These are phyloP conservation scores for Ganoderma meredithae DNA, from an alignment of 1,284 basidiomycete species.

Conservation along the genomic window DNA sequence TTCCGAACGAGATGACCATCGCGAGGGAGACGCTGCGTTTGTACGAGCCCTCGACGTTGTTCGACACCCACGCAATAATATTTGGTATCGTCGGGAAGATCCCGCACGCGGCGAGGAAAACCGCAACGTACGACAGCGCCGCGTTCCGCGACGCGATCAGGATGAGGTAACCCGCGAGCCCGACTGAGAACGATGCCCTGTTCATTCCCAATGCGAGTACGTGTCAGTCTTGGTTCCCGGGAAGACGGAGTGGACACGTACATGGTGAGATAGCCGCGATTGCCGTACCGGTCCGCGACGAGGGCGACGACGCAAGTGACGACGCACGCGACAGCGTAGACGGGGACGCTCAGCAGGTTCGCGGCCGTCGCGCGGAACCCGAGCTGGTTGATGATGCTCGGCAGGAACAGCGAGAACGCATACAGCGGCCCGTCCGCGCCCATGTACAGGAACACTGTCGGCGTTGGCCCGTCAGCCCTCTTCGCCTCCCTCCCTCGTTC, in stretches of 20 bases:
- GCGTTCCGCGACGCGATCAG: constrained; percentile 67
- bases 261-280: constrained; percentile 70
- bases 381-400: constrained; percentile 74
- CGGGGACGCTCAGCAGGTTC: constrained; percentile 77
- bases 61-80: constrained; percentile 75
- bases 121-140: constrained; percentile 72
- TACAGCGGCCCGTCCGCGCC: constrained; percentile 72
- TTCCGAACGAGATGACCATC: constrained; percentile 52
- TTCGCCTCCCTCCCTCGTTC: neutral
- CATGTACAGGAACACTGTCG: constrained; percentile 60
- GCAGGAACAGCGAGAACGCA: constrained; percentile 77
- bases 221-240: neutral
- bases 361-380: constrained; percentile 72
- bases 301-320: constrained; percentile 71
- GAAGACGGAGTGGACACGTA: constrained; percentile 42
- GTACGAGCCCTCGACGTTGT: constrained; percentile 70
- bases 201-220: constrained; percentile 41
- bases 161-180: constrained; percentile 70
- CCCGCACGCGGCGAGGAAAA: constrained; percentile 75
- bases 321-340: constrained; percentile 71
- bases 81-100: constrained; percentile 79
- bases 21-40: constrained; percentile 53
- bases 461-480: neutral
- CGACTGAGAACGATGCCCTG: constrained; percentile 44
- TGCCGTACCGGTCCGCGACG: constrained; percentile 64